A percentile compares a stretch with the other conserved stretches of the same genome.
phyloP scores from a whole-genome alignment of 768 basidiomycete genomes.

The Russula olivacea region DNA sequence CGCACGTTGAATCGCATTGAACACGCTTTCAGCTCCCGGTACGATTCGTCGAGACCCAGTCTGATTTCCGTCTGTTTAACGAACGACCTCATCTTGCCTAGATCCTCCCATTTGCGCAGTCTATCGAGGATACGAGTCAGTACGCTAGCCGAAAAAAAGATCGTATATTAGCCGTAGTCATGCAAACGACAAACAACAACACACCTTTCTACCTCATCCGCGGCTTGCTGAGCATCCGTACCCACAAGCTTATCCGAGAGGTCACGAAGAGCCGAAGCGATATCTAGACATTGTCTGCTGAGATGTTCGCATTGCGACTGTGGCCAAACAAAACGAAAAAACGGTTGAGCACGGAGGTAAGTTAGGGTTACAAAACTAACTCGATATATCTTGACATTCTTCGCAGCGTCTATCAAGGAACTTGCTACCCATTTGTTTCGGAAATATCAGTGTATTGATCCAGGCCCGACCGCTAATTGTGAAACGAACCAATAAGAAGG shows the following conservation, averaged over 20 bases:
- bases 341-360: background rate
- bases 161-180: background rate
- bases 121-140: constrained; percentile 15
- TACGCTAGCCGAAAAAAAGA: constrained; percentile 1
- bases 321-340: background rate
- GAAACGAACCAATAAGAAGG: constrained; percentile 13
- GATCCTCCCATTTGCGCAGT: constrained; percentile 17
- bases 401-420: constrained; percentile 11
- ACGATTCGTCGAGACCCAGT: constrained; percentile 19
- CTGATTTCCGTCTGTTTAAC: constrained; percentile 23
- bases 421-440: background rate
- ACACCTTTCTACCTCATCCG: constrained; percentile 24
- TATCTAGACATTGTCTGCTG: constrained; percentile 11
- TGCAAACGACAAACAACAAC: background rate
- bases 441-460: background rate
- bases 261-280: constrained; percentile 15
- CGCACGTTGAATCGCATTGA: constrained; percentile 21
- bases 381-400: constrained; percentile 20
- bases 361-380: background rate
- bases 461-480: background rate
- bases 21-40: constrained; percentile 18
- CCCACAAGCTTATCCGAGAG: constrained; percentile 19
- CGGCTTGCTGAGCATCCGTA: constrained; percentile 18
- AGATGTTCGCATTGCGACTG: constrained; percentile 23
- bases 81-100: constrained; percentile 19